phyloP scores from a whole-genome alignment of 2,329 filamentous ascomycete species.

The Botrytis byssoidea region DNA sequence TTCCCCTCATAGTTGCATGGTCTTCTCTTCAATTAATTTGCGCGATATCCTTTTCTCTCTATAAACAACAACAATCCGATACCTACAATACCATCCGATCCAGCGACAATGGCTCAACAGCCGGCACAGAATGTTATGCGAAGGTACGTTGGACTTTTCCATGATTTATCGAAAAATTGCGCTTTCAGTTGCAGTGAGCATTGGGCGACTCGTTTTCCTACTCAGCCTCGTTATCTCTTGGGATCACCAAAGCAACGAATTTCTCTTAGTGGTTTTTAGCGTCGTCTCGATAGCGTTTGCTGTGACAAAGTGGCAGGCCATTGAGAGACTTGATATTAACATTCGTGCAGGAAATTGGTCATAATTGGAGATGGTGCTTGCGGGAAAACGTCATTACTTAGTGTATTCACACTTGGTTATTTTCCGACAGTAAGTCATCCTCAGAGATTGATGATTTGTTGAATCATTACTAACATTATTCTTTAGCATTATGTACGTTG shows the following conservation, averaged over 20 bases:
- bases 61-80: neutral
- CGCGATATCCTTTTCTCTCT: conserved; percentile 12
- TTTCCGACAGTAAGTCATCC: conserved; percentile 81
- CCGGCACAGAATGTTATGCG: conserved; percentile 46
- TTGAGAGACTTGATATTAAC: conserved; percentile 7
- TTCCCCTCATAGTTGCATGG: conserved; percentile 32
- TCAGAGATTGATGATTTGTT: conserved; percentile 28
- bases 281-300: conserved; percentile 2
- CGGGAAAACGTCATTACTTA: conserved; percentile 95
- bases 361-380: conserved; percentile 97
- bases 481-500: conserved; percentile 50
- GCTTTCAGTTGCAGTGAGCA: neutral
- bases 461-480: conserved; percentile 29
- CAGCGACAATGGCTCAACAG: conserved; percentile 38
- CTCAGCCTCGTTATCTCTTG: conserved; percentile 9
- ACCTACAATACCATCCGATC: conserved; percentile 20
- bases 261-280: conserved; percentile 12
- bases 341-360: conserved; percentile 73
- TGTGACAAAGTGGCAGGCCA: neutral
- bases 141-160: conserved; percentile 39
- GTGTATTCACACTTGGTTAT: conserved; percentile 96
- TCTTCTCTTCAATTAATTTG: conserved; percentile 18
- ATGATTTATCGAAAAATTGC: neutral
- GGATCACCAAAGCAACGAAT: neutral
- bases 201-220: neutral